Evolutionary conservation across 768 basidiomycete species (phyloP), one percentile per base, ranked within the genome.

Genomic region (Postia placenta): DNA sequence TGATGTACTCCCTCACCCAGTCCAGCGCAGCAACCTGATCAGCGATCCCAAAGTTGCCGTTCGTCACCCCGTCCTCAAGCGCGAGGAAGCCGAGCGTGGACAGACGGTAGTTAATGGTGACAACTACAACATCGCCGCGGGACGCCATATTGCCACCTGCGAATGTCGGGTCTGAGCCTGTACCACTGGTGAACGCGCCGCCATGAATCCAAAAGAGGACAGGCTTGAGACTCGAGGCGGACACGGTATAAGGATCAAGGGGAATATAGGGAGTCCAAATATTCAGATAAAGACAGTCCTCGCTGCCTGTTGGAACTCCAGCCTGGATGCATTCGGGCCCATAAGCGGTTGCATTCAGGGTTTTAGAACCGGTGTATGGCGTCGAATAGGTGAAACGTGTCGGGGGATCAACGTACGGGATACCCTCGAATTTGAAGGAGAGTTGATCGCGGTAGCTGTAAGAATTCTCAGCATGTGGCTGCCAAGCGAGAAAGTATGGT

Each of bases 161-260:
- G 53, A 65, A 74, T 2, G 67, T 66, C 0, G 66, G 52, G 50
- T 73, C 70, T 11, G 66, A 66, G 3, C 69, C 69, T 36, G 65
- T 64, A 2, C 74, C 74, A 11, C 64, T 53, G 0, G 68, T 71
- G 48, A 71, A 75, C 11, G 73, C 73, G 2, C 75, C 75, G 2
- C 76, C 74, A 39, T 78, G 74, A 26, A 78, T 76, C 71, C 69
- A 76, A 56, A 78, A 70, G 65, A 76, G 64, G 17, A 74, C 74
- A 0, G 76, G 70, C 44, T 70, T 74, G 15, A 69, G 59, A 3
- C 56, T 45, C 5, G 50, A 47, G 20, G 55, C 52, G 5, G 49
- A 41, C 26, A 26, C 47, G 11, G 56, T 42, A 17, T 55, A n/a
- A 0, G 57, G 6, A 15, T 48, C 37, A 1, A 48, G 51, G 0